These are phyloP conservation scores for Pyracantha coccinea DNA, from an alignment of 331 rosid genomes.

Conservation along the genomic window DNA sequence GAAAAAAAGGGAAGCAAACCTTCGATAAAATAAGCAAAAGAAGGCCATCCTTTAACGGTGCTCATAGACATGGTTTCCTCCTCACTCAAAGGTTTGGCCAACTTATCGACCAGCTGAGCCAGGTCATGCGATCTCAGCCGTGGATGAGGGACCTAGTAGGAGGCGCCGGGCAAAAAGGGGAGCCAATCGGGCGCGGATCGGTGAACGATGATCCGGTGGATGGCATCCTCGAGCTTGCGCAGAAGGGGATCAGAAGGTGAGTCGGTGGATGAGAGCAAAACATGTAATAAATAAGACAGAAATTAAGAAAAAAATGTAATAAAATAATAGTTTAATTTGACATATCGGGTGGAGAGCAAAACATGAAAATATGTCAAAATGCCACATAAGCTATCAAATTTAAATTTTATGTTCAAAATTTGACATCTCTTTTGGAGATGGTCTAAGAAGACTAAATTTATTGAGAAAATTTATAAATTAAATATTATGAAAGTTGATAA, in stretches of 20 bases:
- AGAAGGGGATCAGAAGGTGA: slow-evolving; percentile 55
- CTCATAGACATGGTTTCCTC: slow-evolving; percentile 49
- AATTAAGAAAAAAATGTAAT: no score
- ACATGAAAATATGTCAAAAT: no score
- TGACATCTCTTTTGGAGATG: no score
- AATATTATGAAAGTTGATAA: no score
- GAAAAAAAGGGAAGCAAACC: not conserved
- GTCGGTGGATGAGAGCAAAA: no score
- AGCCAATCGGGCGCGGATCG: slow-evolving; percentile 68
- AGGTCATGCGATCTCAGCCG: slow-evolving; percentile 34
- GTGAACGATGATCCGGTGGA: slow-evolving; percentile 53
- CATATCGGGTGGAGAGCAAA: no score
- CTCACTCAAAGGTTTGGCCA: slow-evolving; percentile 45
- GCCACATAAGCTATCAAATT: no score
- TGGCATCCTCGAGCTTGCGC: slow-evolving; percentile 60
- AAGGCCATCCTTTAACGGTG: slow-evolving; percentile 51
- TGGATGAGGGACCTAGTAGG: slow-evolving; percentile 65
- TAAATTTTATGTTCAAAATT: no score
- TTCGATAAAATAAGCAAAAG: slow-evolving; percentile 38
- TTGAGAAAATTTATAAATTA: no score
- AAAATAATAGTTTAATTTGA: no score
- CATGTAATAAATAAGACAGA: no score
- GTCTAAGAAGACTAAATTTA: no score
- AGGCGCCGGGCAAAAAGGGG: slow-evolving; percentile 49
- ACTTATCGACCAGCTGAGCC: slow-evolving; percentile 38